These are phyloP conservation scores for Cardiospermum halicacabum DNA, from an alignment of 345 rosid species.

Conservation along the genomic window DNA sequence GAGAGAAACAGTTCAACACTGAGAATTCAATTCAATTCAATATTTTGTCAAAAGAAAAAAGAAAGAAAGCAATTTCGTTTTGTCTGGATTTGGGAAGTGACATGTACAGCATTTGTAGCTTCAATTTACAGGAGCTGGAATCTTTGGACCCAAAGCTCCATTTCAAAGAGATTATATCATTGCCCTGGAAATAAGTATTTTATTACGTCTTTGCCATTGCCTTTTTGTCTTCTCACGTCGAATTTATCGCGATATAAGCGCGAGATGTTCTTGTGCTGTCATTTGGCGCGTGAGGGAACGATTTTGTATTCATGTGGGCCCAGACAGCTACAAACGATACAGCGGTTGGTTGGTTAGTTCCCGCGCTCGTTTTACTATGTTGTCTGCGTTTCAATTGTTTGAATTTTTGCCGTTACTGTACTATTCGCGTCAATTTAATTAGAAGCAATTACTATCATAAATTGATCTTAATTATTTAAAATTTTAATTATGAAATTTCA, in stretches of 20 bases:
- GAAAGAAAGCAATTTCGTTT: slow-evolving; percentile 20
- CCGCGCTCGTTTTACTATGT: slow-evolving; percentile 5
- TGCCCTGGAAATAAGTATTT: background rate
- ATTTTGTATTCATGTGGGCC: background rate
- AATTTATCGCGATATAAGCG: slow-evolving; percentile 3
- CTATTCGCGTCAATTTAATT: background rate
- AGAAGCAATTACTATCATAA: too few relatives aligned
- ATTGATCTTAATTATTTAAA: too few relatives aligned
- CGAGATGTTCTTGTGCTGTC: background rate
- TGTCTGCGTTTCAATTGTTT: background rate
- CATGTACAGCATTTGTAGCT: slow-evolving; percentile 19
- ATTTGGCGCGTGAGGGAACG: background rate
- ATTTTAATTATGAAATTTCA: too few relatives aligned
- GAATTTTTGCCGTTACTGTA: slow-evolving; percentile 6
- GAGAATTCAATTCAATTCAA: background rate
- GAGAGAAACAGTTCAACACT: background rate
- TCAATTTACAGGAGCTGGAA: slow-evolving; percentile 25
- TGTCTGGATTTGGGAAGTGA: slow-evolving; percentile 22
- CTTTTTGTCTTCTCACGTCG: background rate
- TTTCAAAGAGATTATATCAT: background rate
- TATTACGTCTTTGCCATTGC: slow-evolving; percentile 18
- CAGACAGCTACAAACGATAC: too few relatives aligned
- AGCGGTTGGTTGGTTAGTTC: background rate
- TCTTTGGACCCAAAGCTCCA: slow-evolving; percentile 26
- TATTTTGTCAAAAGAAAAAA: background rate